Conservation (phyloP, 345 rosid genomes). For the Cardamine chenopodiifolia region DNA sequence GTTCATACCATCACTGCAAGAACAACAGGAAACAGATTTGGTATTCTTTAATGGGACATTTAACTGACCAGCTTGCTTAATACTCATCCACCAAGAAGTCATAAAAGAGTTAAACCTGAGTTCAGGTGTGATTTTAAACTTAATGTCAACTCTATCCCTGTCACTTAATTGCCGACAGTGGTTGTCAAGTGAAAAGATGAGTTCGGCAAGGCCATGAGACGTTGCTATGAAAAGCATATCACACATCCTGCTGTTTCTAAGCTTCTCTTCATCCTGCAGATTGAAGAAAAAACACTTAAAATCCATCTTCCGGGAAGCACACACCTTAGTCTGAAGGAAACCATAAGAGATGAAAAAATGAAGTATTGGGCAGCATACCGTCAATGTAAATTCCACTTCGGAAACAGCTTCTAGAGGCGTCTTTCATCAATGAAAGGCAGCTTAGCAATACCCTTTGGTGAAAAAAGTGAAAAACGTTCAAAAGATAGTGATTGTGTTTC, state of each 20-base stretch:
- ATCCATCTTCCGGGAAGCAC: conserved; percentile 15
- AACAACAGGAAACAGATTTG: conserved; percentile 42
- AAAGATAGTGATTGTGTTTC: conserved; percentile 5
- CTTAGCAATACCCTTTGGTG: conserved; percentile 80
- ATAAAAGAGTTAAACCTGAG: conserved; percentile 56
- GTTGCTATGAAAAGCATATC: conserved; percentile 87
- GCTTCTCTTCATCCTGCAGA: conserved; percentile 83
- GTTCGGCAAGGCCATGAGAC: conserved; percentile 84
- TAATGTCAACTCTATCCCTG: conserved; percentile 56
- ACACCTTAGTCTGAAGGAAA: conserved; percentile 8
- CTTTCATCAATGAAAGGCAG: conserved; percentile 93
- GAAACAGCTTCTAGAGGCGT: conserved; percentile 84
- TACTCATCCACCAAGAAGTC: background rate
- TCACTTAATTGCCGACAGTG: conserved; percentile 63
- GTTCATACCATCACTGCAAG: conserved; percentile 97
- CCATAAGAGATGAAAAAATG: conserved; percentile 5
- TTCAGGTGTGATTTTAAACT: conserved; percentile 67
- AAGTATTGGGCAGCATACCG: conserved; percentile 49
- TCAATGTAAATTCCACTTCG: conserved; percentile 71
- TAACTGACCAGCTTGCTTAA: background rate
- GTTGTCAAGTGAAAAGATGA: conserved; percentile 78
- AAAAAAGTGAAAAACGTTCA: conserved; percentile 8
- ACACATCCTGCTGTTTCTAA: conserved; percentile 78
- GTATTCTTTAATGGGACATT: background rate
- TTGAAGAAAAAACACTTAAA: background rate